Conservation (phyloP, 352 stramenopile species). For the Halophytophthora batemanensis region DNA sequence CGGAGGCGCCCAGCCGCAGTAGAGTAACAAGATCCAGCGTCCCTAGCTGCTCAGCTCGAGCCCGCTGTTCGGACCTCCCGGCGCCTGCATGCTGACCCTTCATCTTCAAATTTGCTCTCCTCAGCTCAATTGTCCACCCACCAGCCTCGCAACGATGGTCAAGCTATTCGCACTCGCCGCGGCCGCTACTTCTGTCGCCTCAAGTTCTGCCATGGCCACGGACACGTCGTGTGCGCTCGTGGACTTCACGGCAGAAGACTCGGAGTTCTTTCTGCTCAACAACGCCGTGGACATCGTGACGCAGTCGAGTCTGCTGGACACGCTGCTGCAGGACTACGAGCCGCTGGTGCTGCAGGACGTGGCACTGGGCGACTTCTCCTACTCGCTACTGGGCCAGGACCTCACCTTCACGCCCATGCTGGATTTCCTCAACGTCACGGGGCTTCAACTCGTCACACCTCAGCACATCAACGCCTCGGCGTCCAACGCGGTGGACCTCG, state of each 20-base stretch:
- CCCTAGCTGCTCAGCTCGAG: no score
- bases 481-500: constrained; percentile 30
- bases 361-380: constrained; percentile 35
- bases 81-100: background rate
- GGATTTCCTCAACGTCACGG: constrained; percentile 35
- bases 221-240: constrained; percentile 29
- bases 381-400: constrained; percentile 37
- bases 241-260: constrained; percentile 37
- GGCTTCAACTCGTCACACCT: constrained; percentile 35
- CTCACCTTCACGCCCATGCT: constrained; percentile 48
- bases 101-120: constrained; percentile 15
- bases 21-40: no score
- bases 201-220: background rate
- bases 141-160: constrained; percentile 2
- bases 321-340: constrained; percentile 26
- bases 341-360: constrained; percentile 38
- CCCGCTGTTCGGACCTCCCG: no score
- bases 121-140: background rate
- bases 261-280: constrained; percentile 44
- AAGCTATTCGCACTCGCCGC: constrained; percentile 2
- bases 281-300: constrained; percentile 23
- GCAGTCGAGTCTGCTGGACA: constrained; percentile 17
- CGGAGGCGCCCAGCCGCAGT: no score
- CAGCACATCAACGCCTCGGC: constrained; percentile 38
- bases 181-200: background rate